A percentile compares a stretch with the other conserved stretches of the same genome.
Evolutionary conservation across 108 stramenopile species (phyloP).

Genomic region (Fragilaria crotonensis): DNA sequence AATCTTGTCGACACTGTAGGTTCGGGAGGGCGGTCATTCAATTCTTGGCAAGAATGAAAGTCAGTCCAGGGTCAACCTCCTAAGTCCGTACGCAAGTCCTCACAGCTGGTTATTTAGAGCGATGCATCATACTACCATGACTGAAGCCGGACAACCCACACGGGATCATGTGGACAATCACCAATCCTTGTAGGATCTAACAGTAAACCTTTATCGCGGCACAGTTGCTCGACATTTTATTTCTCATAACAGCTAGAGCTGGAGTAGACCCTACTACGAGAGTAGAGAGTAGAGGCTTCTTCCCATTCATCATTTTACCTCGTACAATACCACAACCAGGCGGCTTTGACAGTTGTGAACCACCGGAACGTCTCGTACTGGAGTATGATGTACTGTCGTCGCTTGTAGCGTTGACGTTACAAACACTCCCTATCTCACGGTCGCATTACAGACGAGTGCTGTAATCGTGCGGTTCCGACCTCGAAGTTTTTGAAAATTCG

Average conservation of each 20-base stretch:
- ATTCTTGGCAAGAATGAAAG: conserved; percentile 40
- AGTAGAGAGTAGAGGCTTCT: too few relatives aligned
- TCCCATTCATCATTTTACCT: too few relatives aligned
- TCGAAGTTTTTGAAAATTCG: too few relatives aligned
- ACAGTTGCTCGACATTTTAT: conserved; percentile 16
- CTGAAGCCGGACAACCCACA: conserved; percentile 35
- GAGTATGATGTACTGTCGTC: too few relatives aligned
- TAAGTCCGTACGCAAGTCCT: conserved; percentile 39
- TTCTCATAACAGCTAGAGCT: conserved; percentile 15
- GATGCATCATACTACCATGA: conserved; percentile 60
- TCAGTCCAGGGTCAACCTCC: conserved; percentile 51
- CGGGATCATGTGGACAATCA: conserved; percentile 13
- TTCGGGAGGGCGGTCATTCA: conserved; percentile 25
- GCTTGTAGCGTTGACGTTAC: too few relatives aligned
- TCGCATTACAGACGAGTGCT: too few relatives aligned
- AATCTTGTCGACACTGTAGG: conserved; percentile 44
- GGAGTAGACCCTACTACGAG: too few relatives aligned
- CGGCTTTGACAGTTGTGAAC: too few relatives aligned
- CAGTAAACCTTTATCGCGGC: conserved; percentile 25
- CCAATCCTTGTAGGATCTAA: conserved; percentile 13
- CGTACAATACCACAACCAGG: too few relatives aligned
- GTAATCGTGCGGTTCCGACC: too few relatives aligned
- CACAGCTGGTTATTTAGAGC: conserved; percentile 17
- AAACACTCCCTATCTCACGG: too few relatives aligned
- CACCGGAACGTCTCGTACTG: too few relatives aligned